Base-by-base conservation (phyloP, 441 rosid genomes). In the Breynia disticha region DNA sequence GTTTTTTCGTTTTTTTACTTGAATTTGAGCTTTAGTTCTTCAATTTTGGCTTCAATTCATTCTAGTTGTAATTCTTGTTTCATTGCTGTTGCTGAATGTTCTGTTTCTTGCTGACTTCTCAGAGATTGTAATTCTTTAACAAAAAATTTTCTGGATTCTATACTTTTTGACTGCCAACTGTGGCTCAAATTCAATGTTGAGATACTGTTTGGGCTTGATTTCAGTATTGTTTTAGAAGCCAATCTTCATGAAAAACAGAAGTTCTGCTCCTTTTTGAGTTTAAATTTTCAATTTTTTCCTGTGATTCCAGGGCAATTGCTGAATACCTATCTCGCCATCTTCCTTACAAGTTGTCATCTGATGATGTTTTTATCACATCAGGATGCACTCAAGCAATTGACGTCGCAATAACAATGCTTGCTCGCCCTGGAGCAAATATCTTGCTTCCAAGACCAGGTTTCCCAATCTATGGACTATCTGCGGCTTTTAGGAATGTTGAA, bases 311-410 rank as follows among this genome's bases (percentile, higher is more conserved):
- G 69, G 93, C 96, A 39, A 74, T 87, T 13, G 86, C 90, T 1
- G 86, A 81, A 47, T 83, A 85, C 74, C 71, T 90, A 55, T 83
- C 95, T 3, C 64, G 63, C 10, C 86, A 87, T 72, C 86, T 90
- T 61, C 95, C 95, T 7, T 87, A 83, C 77, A 64, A 87, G 60
- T 67, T 90, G 50, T 73, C 87, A 48, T 48, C 73, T 0, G 88
- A 87, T 39, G 97, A 90, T 61, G 93, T 87, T 16, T 90, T 87
- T 52, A 43, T 87, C 21, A 90, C 96, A n/a, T 87, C 90, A 0
- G 96, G 96, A 28, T 87, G 96, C 83, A 85, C 95, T 0, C 96
- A 90, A 72, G 95, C 95, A 0, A 90, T 90, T 16, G 97, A 87
- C 64, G 96, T 85, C 22, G 87, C 96, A 14, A 56, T 90, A 54